Percentiles rank a stretch among this genome's conserved stretches.
phyloP scores from a whole-genome alignment of 2,329 filamentous ascomycete genomes.

The Apiospora koreana region DNA sequence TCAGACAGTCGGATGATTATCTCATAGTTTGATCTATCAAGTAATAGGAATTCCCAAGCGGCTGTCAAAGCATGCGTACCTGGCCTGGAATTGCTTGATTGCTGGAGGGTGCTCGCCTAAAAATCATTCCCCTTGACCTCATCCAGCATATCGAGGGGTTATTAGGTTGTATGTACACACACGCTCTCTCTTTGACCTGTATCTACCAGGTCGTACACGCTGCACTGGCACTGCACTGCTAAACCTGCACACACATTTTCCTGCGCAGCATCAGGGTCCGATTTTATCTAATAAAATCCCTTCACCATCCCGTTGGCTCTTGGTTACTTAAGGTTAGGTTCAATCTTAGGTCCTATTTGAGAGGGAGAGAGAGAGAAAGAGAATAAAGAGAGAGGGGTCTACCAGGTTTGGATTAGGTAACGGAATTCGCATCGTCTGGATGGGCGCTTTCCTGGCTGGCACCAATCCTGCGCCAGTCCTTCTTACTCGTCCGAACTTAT shows the following conservation, averaged over 20 bases:
- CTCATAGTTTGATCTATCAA: background rate
- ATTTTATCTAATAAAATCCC: slow-evolving; percentile 8
- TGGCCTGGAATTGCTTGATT: background rate
- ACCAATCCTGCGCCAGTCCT: background rate
- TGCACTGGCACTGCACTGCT: too few species aligned
- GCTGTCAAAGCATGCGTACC: background rate
- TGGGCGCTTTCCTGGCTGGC: background rate
- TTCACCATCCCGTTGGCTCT: slow-evolving; percentile 1
- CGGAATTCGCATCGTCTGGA: slow-evolving; percentile 19
- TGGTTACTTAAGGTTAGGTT: background rate
- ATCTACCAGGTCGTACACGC: background rate
- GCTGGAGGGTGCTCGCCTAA: background rate
- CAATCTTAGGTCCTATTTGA: too few species aligned
- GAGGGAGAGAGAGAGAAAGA: background rate
- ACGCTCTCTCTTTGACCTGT: background rate
- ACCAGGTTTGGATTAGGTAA: slow-evolving; percentile 29
- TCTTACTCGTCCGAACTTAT: background rate
- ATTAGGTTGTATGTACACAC: too few species aligned
- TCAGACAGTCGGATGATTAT: background rate
- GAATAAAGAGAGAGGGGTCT: background rate
- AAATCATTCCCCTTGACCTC: background rate
- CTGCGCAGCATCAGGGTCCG: background rate
- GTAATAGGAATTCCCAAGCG: slow-evolving; percentile 3
- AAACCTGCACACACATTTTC: background rate
- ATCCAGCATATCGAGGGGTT: background rate